Conservation (phyloP, 106 monocot species). For the Dendrobium catenatum region DNA sequence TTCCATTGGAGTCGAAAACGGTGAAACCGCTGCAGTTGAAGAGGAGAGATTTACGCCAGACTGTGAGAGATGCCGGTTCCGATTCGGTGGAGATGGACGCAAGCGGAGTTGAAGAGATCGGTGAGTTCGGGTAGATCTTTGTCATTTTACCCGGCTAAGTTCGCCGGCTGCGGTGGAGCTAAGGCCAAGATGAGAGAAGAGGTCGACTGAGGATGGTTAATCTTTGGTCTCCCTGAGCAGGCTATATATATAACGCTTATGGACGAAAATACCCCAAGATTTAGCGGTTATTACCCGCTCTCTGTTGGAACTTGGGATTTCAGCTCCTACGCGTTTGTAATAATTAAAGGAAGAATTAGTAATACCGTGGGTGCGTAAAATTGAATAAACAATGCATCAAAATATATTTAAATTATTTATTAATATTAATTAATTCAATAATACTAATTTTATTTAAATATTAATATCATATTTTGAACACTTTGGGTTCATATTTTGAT, state of each 20-base stretch:
- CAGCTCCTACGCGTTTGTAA: too few species aligned
- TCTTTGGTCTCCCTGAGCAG: background rate
- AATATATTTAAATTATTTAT: too few species aligned
- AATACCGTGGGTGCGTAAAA: too few species aligned
- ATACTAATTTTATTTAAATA: too few species aligned
- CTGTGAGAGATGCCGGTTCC: constrained; percentile 18
- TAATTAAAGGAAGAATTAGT: too few species aligned
- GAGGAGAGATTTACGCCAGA: constrained; percentile 51
- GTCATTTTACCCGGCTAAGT: constrained; percentile 14
- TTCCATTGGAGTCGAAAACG: constrained; percentile 43
- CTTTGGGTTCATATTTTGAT: too few species aligned
- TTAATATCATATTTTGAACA: too few species aligned
- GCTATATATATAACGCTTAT: background rate
- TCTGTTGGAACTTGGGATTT: too few species aligned
- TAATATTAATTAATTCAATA: too few species aligned
- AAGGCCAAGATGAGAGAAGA: background rate
- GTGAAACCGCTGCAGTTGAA: constrained; percentile 53
- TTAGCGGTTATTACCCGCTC: background rate
- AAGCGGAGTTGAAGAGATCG: background rate
- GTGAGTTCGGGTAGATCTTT: constrained; percentile 44
- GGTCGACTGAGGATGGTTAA: background rate
- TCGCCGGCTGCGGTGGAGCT: background rate
- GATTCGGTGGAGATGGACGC: background rate
- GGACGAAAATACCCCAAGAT: background rate
- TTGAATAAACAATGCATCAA: too few species aligned